phyloP scores from a whole-genome alignment of 768 basidiomycete genomes.

The Leucosporidium yakuticum region DNA sequence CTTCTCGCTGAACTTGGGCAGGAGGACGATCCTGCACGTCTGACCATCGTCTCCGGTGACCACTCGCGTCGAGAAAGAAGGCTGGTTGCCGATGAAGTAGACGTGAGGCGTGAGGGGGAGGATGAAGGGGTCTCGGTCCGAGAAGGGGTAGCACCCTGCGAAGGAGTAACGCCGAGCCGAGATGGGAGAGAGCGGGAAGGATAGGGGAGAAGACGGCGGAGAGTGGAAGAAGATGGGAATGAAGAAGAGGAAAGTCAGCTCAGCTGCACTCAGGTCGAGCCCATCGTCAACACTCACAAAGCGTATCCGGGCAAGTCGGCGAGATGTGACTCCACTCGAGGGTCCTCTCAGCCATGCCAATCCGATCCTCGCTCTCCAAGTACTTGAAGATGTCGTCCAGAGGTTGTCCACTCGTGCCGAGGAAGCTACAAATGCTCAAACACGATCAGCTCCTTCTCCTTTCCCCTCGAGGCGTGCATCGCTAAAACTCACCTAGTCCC shows the following conservation, averaged over 20 bases:
- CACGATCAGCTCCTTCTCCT: background rate
- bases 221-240: no score
- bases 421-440: slow-evolving; percentile 51
- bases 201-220: background rate
- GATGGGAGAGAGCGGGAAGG: background rate
- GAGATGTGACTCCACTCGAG: slow-evolving; percentile 92
- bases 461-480: slow-evolving; percentile 1
- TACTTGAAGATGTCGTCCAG: slow-evolving; percentile 95
- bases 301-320: slow-evolving; percentile 96
- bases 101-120: slow-evolving; percentile 77
- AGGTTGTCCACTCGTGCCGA: slow-evolving; percentile 88
- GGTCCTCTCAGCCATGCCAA: slow-evolving; percentile 69
- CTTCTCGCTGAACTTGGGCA: slow-evolving; percentile 73
- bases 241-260: no score
- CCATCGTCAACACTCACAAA: slow-evolving; percentile 50
- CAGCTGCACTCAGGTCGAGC: background rate
- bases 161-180: background rate
- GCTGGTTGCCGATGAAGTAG: slow-evolving; percentile 89
- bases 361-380: slow-evolving; percentile 58
- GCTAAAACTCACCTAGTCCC: slow-evolving; percentile 47
- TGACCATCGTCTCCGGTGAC: slow-evolving; percentile 49
- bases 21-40: slow-evolving; percentile 60
- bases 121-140: slow-evolving; percentile 79
- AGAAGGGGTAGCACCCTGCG: slow-evolving; percentile 86
- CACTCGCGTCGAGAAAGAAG: slow-evolving; percentile 67